Percentiles rank a stretch among this genome's conserved stretches.
Conservation (phyloP, 768 basidiomycete genomes). For the Russula sp. region DNA sequence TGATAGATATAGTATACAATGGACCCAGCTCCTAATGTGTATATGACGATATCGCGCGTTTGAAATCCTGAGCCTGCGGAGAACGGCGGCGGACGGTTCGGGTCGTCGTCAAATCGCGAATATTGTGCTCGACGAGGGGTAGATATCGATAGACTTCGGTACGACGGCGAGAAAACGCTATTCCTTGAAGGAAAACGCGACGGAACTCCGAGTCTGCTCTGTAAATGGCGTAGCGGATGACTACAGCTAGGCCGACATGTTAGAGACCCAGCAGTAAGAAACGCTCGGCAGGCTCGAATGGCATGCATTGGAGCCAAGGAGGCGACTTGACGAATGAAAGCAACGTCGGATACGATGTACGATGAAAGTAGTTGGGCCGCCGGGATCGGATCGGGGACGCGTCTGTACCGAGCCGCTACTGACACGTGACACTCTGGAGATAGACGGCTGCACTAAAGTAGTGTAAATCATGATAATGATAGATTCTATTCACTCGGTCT, state of each 20-base stretch:
- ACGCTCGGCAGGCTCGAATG: not conserved
- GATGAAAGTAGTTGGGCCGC: no score
- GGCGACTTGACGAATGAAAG: no score
- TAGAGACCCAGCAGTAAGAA: not conserved
- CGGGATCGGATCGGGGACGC: no score
- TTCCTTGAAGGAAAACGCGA: not conserved
- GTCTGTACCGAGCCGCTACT: no score
- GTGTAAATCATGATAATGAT: no score
- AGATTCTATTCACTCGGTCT: no score
- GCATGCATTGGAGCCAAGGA: not conserved
- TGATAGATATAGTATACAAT: slow-evolving; percentile 30
- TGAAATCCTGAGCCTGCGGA: not conserved
- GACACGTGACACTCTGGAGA: not conserved
- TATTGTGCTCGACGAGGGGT: slow-evolving; percentile 15
- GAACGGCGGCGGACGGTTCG: not conserved
- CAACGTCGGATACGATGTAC: no score
- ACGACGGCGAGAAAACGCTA: not conserved
- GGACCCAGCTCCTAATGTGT: slow-evolving; percentile 16
- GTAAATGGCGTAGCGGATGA: not conserved
- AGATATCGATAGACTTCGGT: not conserved
- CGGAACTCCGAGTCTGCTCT: not conserved
- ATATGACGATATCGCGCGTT: slow-evolving; percentile 21
- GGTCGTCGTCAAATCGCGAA: slow-evolving; percentile 17
- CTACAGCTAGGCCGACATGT: not conserved
- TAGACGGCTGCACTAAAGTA: no score